Percentiles rank a stretch among this genome's conserved stretches.
phyloP scores from a whole-genome alignment of 768 basidiomycete genomes.

The Postia placenta region DNA sequence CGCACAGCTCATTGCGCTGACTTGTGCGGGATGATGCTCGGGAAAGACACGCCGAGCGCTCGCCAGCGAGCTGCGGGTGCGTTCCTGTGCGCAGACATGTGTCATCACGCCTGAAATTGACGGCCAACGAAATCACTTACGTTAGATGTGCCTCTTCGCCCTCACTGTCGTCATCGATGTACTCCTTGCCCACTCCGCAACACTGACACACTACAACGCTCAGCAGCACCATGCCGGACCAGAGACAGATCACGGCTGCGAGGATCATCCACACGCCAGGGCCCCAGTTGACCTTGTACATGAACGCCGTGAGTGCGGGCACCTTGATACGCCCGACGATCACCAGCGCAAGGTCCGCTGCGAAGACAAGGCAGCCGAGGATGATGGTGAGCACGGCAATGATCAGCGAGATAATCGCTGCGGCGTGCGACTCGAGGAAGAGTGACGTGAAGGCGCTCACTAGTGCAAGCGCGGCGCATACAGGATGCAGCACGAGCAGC shows the following conservation, averaged over 20 bases:
- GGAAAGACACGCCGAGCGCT: not conserved
- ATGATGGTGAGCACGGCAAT: slow-evolving; percentile 51
- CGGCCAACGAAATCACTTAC: not conserved
- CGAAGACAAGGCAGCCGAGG: slow-evolving; percentile 49
- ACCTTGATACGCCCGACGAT: slow-evolving; percentile 43
- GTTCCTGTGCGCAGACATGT: not conserved
- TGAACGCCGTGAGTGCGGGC: slow-evolving; percentile 28
- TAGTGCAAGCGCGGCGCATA: slow-evolving; percentile 55
- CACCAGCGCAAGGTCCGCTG: slow-evolving; percentile 57
- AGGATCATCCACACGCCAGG: slow-evolving; percentile 72
- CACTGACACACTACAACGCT: slow-evolving; percentile 62
- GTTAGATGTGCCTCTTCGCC: not conserved
- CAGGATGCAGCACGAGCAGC: slow-evolving; percentile 65
- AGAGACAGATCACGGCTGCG: slow-evolving; percentile 45
- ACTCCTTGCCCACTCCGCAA: slow-evolving; percentile 45
- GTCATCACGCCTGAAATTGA: not conserved
- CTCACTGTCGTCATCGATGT: slow-evolving; percentile 1
- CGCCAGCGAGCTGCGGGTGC: not conserved
- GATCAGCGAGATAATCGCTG: slow-evolving; percentile 55
- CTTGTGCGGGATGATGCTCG: not conserved
- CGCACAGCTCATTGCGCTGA: not conserved
- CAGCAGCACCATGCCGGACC: slow-evolving; percentile 56
- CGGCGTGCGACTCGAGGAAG: slow-evolving; percentile 50
- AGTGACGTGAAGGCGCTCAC: slow-evolving; percentile 45
- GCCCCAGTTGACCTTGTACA: slow-evolving; percentile 50